phyloP scores from a whole-genome alignment of 2,329 filamentous ascomycete species.

The Fusarium sp. region DNA sequence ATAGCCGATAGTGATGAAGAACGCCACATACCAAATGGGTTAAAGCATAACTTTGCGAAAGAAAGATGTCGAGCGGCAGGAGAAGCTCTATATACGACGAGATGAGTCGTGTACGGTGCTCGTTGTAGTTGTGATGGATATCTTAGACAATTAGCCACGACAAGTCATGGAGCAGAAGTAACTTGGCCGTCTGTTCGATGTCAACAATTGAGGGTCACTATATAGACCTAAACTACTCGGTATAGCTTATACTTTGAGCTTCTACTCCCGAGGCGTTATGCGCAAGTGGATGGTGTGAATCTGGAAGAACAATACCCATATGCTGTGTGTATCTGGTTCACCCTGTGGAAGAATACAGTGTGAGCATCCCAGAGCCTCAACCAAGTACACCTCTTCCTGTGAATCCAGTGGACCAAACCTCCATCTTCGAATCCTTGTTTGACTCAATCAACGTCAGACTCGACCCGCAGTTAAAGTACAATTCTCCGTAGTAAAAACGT shows the following conservation, averaged over 20 bases:
- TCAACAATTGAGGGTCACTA: no score
- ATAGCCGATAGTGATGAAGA: background rate
- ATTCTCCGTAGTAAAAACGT: background rate
- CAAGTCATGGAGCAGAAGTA: background rate
- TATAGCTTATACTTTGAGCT: background rate
- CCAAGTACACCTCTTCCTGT: background rate
- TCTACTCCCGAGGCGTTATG: background rate
- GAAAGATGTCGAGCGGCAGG: background rate
- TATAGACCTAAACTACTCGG: background rate
- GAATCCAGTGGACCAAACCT: slow-evolving; percentile 12
- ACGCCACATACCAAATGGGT: background rate
- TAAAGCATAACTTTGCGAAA: background rate
- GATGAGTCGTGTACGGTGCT: no score
- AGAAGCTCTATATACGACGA: background rate
- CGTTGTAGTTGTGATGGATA: background rate
- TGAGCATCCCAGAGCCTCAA: background rate
- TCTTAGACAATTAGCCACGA: background rate
- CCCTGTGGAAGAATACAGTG: background rate
- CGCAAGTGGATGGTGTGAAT: background rate
- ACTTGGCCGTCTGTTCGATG: background rate
- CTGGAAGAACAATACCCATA: background rate
- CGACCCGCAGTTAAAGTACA: background rate
- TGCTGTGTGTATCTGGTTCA: background rate
- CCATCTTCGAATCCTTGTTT: slow-evolving; percentile 10
- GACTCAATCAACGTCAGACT: background rate